Conservation (phyloP, 352 stramenopile species). For the Saprolegnia parasitica region DNA sequence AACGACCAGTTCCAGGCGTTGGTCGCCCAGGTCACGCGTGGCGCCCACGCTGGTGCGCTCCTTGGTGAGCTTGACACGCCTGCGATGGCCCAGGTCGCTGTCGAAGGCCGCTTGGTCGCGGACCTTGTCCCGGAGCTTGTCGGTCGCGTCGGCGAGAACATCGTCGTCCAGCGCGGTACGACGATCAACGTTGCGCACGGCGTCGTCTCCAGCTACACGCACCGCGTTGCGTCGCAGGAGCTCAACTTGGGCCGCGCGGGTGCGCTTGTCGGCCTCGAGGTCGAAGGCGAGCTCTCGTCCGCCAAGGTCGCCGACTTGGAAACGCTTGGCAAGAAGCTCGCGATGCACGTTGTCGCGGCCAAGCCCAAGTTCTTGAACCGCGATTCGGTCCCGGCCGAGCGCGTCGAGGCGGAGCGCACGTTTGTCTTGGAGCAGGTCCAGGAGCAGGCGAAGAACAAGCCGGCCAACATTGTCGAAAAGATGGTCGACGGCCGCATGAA, state of each 20-base stretch:
- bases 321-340: conserved; percentile 87
- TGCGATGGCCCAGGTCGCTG: conserved; percentile 40
- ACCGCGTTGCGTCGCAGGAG: conserved; percentile 65
- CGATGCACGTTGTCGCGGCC: conserved; percentile 95
- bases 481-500: conserved; percentile 90
- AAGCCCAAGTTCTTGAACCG: conserved; percentile 88
- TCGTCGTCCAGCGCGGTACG: conserved; percentile 67
- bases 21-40: conserved; percentile 46
- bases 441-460: conserved; percentile 79
- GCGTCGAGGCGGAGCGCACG: conserved; percentile 88
- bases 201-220: conserved; percentile 81
- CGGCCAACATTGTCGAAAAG: conserved; percentile 90
- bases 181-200: conserved; percentile 62
- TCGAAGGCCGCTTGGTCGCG: conserved; percentile 56
- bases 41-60: conserved; percentile 33
- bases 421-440: conserved; percentile 87
- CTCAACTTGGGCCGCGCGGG: conserved; percentile 65
- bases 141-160: conserved; percentile 84
- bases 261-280: conserved; percentile 89
- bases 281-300: conserved; percentile 42
- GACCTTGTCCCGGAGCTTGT: conserved; percentile 74
- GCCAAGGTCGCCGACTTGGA: conserved; percentile 55
- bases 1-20: conserved; percentile 89
- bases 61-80: conserved; percentile 37
- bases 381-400: conserved; percentile 73